phyloP scores from a whole-genome alignment of 805 yeast species.

The Wickerhamomyces alni region DNA sequence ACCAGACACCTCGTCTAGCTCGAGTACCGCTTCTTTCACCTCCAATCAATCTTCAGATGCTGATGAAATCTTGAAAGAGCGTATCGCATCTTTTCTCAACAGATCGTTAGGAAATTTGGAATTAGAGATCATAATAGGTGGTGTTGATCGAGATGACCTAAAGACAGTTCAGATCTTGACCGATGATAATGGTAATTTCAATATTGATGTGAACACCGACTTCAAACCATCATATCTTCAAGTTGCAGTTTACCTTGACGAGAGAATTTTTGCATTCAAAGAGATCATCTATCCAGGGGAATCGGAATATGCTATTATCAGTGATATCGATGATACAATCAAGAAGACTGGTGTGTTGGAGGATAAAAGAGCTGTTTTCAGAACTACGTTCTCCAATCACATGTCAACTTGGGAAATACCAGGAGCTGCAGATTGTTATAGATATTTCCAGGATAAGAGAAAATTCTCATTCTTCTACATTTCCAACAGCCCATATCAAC shows the following conservation, averaged over 20 bases:
- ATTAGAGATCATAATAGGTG: constrained; percentile 49
- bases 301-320: constrained; percentile 65
- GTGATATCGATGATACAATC: constrained; percentile 94
- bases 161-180: constrained; percentile 37
- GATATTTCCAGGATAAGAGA: constrained; percentile 34
- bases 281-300: constrained; percentile 36
- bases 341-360: constrained; percentile 87
- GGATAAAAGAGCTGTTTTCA: constrained; percentile 76
- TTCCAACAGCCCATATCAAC: constrained; percentile 92
- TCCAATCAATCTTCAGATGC: constrained; percentile 8
- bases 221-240: constrained; percentile 59
- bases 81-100: constrained; percentile 68
- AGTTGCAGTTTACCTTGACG: constrained; percentile 42
- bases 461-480: constrained; percentile 79
- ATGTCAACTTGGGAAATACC: constrained; percentile 66
- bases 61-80: constrained; percentile 50
- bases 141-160: constrained; percentile 31
- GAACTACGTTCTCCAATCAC: constrained; percentile 68
- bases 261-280: constrained; percentile 40
- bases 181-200: constrained; percentile 65
- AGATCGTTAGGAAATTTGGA: constrained; percentile 55
- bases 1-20: constrained; percentile 5
- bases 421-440: constrained; percentile 70
- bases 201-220: constrained; percentile 41
- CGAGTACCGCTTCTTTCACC: constrained; percentile 2